Conservation (phyloP, 306 rosid species). For the Canavalia ensiformis region DNA sequence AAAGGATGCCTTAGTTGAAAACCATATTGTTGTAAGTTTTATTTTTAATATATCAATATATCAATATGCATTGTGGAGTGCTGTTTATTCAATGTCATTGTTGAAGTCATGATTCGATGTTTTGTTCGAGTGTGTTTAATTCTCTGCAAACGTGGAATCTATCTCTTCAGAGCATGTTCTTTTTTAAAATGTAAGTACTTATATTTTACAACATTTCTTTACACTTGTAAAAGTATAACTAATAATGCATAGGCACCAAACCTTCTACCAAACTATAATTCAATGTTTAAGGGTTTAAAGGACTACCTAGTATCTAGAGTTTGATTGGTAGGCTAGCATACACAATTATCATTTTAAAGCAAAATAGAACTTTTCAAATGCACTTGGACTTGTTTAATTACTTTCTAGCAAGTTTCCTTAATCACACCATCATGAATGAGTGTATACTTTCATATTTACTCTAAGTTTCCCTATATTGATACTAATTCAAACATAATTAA, state of each 20-base stretch:
- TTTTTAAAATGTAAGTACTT: too few relatives aligned
- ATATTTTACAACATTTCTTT: background rate
- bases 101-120: too few relatives aligned
- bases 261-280: slow-evolving; percentile 29
- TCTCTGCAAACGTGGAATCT: too few relatives aligned
- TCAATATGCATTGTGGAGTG: too few relatives aligned
- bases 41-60: too few relatives aligned
- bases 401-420: slow-evolving; percentile 16
- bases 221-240: background rate
- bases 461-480: slow-evolving; percentile 4
- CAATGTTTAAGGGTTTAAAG: background rate
- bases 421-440: background rate
- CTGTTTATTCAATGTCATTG: too few relatives aligned
- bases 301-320: slow-evolving; percentile 32
- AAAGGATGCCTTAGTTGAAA: too few relatives aligned
- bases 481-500: background rate
- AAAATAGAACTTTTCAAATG: background rate
- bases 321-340: slow-evolving; percentile 11
- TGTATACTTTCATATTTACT: too few relatives aligned
- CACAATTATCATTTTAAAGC: background rate
- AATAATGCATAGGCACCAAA: background rate
- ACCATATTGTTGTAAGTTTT: too few relatives aligned
- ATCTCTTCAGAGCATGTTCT: too few relatives aligned
- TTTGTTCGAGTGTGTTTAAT: too few relatives aligned
- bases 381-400: background rate